A percentile compares a stretch with the other conserved stretches of the same genome.
phyloP scores from a whole-genome alignment of 2,329 filamentous ascomycete genomes.

The Ceratocystis alfenasii region DNA sequence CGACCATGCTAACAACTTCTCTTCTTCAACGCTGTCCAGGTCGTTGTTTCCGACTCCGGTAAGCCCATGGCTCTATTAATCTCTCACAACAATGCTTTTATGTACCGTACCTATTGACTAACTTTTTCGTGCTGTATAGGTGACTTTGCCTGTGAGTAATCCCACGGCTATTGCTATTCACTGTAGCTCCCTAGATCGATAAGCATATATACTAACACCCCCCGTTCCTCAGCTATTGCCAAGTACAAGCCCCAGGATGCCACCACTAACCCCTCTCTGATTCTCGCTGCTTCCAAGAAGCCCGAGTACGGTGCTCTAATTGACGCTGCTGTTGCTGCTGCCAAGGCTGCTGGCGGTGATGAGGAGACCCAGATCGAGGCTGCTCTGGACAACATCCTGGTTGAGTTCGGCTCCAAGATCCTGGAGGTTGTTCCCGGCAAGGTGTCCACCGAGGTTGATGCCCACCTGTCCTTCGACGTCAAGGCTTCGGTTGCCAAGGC shows the following conservation, averaged over 20 bases:
- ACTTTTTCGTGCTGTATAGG: slow-evolving; percentile 36
- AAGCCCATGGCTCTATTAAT: slow-evolving; percentile 33
- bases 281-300: slow-evolving; percentile 97
- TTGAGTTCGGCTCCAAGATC: slow-evolving; percentile 97
- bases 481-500: slow-evolving; percentile 89
- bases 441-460: slow-evolving; percentile 98
- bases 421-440: slow-evolving; percentile 94
- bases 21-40: slow-evolving; percentile 40
- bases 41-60: slow-evolving; percentile 95
- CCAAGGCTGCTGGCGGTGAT: slow-evolving; percentile 60
- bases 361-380: slow-evolving; percentile 76
- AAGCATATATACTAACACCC: slow-evolving; percentile 18
- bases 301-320: slow-evolving; percentile 87
- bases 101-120: slow-evolving; percentile 20
- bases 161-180: slow-evolving; percentile 17
- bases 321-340: slow-evolving; percentile 71
- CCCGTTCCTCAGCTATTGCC: slow-evolving; percentile 61
- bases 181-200: slow-evolving; percentile 13
- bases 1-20: background rate
- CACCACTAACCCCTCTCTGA: slow-evolving; percentile 98
- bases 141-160: slow-evolving; percentile 63
- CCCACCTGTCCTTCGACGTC: slow-evolving; percentile 88
- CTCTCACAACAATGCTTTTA: background rate
- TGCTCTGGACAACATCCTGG: slow-evolving; percentile 84
- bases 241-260: slow-evolving; percentile 99